Evolutionary conservation across 2,329 filamentous ascomycete genomes (phyloP), one percentile per base, ranked within the genome.

Genomic region (Aspergillus ibericus): DNA sequence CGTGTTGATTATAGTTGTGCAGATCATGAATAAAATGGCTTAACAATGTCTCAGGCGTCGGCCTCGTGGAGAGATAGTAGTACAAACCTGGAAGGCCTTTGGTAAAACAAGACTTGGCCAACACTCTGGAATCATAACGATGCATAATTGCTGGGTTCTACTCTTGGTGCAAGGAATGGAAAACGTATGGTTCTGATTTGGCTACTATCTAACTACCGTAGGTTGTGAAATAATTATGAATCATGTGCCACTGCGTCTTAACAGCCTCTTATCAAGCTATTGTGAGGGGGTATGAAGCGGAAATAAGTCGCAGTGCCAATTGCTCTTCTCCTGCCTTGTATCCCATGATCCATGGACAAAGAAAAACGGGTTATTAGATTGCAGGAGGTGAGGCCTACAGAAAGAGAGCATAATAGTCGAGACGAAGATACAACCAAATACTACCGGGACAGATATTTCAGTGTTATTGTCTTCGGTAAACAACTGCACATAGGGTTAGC

Each of bases 251-350:
- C 65, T 66, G 70, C 68, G 72, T 71, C 75, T 78, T 75, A 76
- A 70, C 68, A 66, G 70, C 73, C 70, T 60, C 66, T 64, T 53
- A 55, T 58, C 61, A 69, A 59, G 74, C 72, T 62, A 72, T 68
- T 71, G 70, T 74, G 66, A 63, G 62, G 66, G 69, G 71, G 65
- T 70, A 69, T 69, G 67, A 72, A 74, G 71, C 72, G 70, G 73
- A 76, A 71, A 76, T 75, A 77, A 74, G 74, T 65, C 70, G 68
- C 71, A 69, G 65, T 72, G 66, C 61, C 56, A 55, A 60, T 81
- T 70, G 56, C 63, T 89, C 72, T 90, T 75, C 86, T 88, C 86
- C 84, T 78, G 82, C 83, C 82, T 86, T 88, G 85, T 89, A 88
- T 88, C 86, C 85, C 85, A 76, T 74, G 77, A 78, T 81, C 80